These are phyloP conservation scores for Diutina mesorugosa DNA, from an alignment of 1,139 yeast genomes.

Conservation along the genomic window DNA sequence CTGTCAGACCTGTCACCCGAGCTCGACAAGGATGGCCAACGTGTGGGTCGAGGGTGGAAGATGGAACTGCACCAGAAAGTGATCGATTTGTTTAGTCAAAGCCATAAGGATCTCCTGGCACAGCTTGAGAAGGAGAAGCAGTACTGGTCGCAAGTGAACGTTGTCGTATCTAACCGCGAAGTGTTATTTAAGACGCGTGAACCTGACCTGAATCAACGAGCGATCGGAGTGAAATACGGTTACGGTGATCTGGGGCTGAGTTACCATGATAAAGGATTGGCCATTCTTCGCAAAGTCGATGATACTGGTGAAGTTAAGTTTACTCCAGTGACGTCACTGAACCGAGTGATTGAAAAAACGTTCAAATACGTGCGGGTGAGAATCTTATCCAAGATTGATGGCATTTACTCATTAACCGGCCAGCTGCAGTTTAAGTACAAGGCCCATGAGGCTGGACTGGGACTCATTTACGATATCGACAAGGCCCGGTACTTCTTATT, in stretches of 20 bases:
- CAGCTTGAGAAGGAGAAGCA: constrained; percentile 51
- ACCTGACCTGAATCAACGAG: constrained; percentile 29
- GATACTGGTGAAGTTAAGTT: constrained; percentile 23
- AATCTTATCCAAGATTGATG: constrained; percentile 39
- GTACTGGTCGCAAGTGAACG: constrained; percentile 59
- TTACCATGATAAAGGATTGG: constrained; percentile 63
- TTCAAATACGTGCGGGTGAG: constrained; percentile 38
- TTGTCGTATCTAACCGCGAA: constrained; percentile 46
- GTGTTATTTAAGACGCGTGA: constrained; percentile 60
- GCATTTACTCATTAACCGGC: constrained; percentile 37
- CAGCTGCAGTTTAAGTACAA: constrained; percentile 10
- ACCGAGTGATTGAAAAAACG: constrained; percentile 12
- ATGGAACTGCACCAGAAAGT: constrained; percentile 52
- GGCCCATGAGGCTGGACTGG: not conserved
- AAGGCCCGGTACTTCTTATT: constrained; percentile 61
- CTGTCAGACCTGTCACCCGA: constrained; percentile 11
- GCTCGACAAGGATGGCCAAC: constrained; percentile 17
- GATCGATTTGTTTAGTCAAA: constrained; percentile 33
- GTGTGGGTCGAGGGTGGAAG: constrained; percentile 79
- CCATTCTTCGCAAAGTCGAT: constrained; percentile 37
- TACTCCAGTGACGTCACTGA: constrained; percentile 13
- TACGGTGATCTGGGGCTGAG: constrained; percentile 84
- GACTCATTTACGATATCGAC: constrained; percentile 36
- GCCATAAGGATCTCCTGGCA: constrained; percentile 36
- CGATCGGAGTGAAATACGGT: constrained; percentile 77